These are phyloP conservation scores for Medicago arabica DNA, from an alignment of 306 rosid genomes.

Conservation along the genomic window DNA sequence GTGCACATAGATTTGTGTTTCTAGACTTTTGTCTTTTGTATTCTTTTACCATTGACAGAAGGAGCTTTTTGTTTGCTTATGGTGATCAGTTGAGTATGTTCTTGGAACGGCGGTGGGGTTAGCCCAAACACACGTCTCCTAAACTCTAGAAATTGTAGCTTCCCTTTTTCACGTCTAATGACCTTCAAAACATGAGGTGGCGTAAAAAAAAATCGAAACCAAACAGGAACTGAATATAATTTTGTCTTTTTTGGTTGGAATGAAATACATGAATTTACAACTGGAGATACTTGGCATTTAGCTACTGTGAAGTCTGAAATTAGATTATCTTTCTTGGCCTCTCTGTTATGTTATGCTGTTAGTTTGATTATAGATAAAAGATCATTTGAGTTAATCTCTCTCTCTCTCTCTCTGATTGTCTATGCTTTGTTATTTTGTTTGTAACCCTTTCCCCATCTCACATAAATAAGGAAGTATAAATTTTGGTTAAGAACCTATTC, in stretches of 20 bases:
- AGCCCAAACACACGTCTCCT: no score
- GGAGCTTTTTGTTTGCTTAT: neutral
- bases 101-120: no score
- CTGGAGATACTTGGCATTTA: slow-evolving; percentile 14
- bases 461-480: no score
- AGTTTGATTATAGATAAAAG: neutral
- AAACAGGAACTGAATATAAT: neutral
- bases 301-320: slow-evolving; percentile 3
- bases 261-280: neutral
- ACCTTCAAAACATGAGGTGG: no score
- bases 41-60: neutral
- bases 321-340: slow-evolving; percentile 2
- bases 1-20: slow-evolving; percentile 13
- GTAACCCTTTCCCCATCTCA: neutral
- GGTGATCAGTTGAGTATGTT: slow-evolving; percentile 10
- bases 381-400: neutral
- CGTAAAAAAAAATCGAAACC: no score
- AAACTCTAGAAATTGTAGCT: no score
- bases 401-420: neutral
- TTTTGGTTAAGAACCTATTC: no score
- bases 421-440: neutral
- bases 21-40: slow-evolving; percentile 2
- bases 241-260: neutral
- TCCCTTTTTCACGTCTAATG: no score
- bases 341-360: neutral